Evolutionary conservation across 2,329 filamentous ascomycete genomes (phyloP).

Genomic region (Arachnomyces sp.): DNA sequence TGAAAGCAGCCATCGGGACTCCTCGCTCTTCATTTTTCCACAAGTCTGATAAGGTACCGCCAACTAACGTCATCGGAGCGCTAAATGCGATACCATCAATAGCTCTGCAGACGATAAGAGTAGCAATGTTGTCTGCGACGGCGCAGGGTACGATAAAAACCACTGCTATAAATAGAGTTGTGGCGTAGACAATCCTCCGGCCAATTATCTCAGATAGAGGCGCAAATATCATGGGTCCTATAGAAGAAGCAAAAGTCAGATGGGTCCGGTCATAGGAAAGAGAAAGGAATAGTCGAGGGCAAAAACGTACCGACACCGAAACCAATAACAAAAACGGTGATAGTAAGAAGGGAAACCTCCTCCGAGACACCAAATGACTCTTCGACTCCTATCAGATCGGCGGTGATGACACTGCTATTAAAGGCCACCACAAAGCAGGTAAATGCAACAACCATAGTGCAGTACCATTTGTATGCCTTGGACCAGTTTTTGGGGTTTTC

Average conservation of each 20-base stretch:
- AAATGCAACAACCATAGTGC: slow-evolving; percentile 73
- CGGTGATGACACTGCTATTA: slow-evolving; percentile 67
- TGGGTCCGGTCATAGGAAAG: no score
- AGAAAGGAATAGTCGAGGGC: not conserved
- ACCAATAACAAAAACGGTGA: slow-evolving; percentile 72
- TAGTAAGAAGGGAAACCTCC: slow-evolving; percentile 64
- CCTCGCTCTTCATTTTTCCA: slow-evolving; percentile 78
- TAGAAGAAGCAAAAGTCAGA: slow-evolving; percentile 2
- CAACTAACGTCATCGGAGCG: slow-evolving; percentile 78
- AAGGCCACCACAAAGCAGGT: slow-evolving; percentile 71
- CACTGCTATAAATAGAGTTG: slow-evolving; percentile 62
- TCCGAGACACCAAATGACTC: slow-evolving; percentile 60
- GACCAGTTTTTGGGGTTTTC: slow-evolving; percentile 84
- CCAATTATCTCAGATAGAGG: slow-evolving; percentile 71
- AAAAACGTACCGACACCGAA: slow-evolving; percentile 61
- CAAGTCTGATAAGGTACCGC: slow-evolving; percentile 74
- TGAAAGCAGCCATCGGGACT: slow-evolving; percentile 81
- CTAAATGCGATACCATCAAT: slow-evolving; percentile 81
- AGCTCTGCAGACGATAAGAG: slow-evolving; percentile 65
- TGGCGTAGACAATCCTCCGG: slow-evolving; percentile 61
- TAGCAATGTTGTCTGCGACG: slow-evolving; percentile 66
- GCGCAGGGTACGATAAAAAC: slow-evolving; percentile 77
- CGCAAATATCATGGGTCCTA: slow-evolving; percentile 70
- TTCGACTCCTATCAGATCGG: slow-evolving; percentile 60
- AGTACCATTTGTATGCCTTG: slow-evolving; percentile 71